Percentiles rank a stretch among this genome's conserved stretches.
These are phyloP conservation scores for Beverwykella pulmonaria DNA, from an alignment of 495 filamentous ascomycete genomes.

Conservation along the genomic window DNA sequence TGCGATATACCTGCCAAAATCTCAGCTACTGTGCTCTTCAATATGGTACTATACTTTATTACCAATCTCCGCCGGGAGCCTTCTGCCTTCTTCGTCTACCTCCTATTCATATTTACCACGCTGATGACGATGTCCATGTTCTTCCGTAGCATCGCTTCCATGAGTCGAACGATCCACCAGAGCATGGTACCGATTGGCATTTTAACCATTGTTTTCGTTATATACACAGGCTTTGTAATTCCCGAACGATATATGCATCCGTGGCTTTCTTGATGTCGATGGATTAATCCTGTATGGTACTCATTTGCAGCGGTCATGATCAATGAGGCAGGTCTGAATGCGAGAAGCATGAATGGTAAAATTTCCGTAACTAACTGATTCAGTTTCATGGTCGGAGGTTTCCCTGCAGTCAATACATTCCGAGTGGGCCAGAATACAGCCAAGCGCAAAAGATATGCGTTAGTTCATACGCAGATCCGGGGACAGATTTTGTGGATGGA, in stretches of 20 bases:
- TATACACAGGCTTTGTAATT: conserved; percentile 22
- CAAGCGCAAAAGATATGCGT: too few relatives aligned
- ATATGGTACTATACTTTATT: conserved; percentile 19
- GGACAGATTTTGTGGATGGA: too few relatives aligned
- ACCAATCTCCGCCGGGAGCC: conserved; percentile 18
- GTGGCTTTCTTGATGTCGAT: conserved; percentile 14
- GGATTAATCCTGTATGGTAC: conserved; percentile 24
- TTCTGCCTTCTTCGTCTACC: conserved; percentile 12
- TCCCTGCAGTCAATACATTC: too few relatives aligned
- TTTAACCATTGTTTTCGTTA: conserved; percentile 6
- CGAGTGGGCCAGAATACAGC: too few relatives aligned
- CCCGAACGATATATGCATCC: conserved; percentile 15
- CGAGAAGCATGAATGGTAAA: too few relatives aligned
- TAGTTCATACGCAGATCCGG: too few relatives aligned
- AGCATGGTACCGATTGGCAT: conserved; percentile 10
- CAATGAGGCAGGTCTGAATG: conserved; percentile 21
- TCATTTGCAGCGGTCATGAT: conserved; percentile 25
- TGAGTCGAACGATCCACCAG: conserved; percentile 14
- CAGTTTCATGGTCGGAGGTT: too few relatives aligned
- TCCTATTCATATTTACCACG: conserved; percentile 4
- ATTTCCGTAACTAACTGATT: too few relatives aligned
- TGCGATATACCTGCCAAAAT: conserved; percentile 22
- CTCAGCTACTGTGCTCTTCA: conserved; percentile 12
- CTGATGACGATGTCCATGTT: conserved; percentile 17
- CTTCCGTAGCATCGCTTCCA: conserved; percentile 17